Base-by-base conservation (phyloP, 306 rosid species). In the Canavalia gladiata region DNA sequence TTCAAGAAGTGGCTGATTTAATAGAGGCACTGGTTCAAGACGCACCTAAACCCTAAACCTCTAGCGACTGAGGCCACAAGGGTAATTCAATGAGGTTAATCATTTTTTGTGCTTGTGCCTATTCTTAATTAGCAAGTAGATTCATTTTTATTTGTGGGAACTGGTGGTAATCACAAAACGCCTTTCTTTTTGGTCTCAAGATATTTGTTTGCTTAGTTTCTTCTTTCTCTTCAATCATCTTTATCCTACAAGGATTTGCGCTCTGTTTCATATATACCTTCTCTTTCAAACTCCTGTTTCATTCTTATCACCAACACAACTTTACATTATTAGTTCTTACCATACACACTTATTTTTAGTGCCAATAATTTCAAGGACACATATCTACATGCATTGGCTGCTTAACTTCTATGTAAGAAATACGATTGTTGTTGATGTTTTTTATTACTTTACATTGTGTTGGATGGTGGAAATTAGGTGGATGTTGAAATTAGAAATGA, bases 1-100 rank as follows among this genome's bases (percentile, higher is more conserved):
- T 89, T 76, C 84, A 76, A 80, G 87, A 89, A 76, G 92, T 88
- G 0, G 92, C 92, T 13, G 90, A 89, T 39, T 79, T 89, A 55
- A 87, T 89, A 18, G 90, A 89, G 79, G 77, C 77, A 62, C 77
- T 89, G 29, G 47, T 89, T 66, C 86, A 84, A 72, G 83, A 82
- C 83, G 25, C 25, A 18, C 25, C 25, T 18, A 18, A 18, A 18
- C 25, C 25, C 25, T 18, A 18, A 18, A 18, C 25, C 25, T 18
- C 25, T 18, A 18, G 25, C 0, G 8, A 54, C 34, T 42, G 65
- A 80, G 78, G 30, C 39, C n/a, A 31, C 28, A 81, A 31, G 11
- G 12, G 69, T 47, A 75, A 30, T 30, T 81, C 31, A 51, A 37
- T 33, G 62, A 52, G 50, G 51, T 30, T 64, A 63, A 54, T 34